phyloP scores from a whole-genome alignment of 768 basidiomycete species.

The Boletus tomentosulus region DNA sequence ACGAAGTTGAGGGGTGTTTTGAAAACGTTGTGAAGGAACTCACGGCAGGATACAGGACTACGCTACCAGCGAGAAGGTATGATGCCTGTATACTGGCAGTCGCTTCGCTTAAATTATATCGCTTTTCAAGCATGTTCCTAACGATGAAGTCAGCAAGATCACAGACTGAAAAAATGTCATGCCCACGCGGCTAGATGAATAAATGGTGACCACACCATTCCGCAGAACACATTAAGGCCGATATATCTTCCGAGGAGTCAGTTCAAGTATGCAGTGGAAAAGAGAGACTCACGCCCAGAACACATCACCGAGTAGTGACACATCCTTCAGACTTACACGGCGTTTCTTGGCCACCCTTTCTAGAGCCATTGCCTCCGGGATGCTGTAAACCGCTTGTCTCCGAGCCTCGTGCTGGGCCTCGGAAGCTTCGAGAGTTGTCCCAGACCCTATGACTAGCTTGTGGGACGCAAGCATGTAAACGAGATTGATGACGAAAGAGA shows the following conservation, averaged over 20 bases:
- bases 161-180: not conserved
- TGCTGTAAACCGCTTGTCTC: constrained; percentile 38
- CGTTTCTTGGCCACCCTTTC: constrained; percentile 64
- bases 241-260: constrained; percentile 50
- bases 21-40: constrained; percentile 17
- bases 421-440: constrained; percentile 59
- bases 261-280: not conserved
- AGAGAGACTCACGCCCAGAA: constrained; percentile 63
- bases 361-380: constrained; percentile 59
- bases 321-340: constrained; percentile 54
- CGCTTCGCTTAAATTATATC: constrained; percentile 57
- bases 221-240: constrained; percentile 70
- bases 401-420: constrained; percentile 57
- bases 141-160: not conserved
- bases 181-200: constrained; percentile 70
- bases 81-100: constrained; percentile 63
- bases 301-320: constrained; percentile 66
- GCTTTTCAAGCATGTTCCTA: constrained; percentile 70
- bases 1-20: not conserved
- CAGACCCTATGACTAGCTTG: constrained; percentile 60
- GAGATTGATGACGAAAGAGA: constrained; percentile 68
- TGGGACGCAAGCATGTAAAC: constrained; percentile 60
- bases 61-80: constrained; percentile 64
- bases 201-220: constrained; percentile 75
- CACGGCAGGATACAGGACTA: constrained; percentile 68